Percentiles rank a stretch among this genome's conserved stretches.
Evolutionary conservation across 1,284 basidiomycete species (phyloP).

Genomic region (Rhodotorula sp.): DNA sequence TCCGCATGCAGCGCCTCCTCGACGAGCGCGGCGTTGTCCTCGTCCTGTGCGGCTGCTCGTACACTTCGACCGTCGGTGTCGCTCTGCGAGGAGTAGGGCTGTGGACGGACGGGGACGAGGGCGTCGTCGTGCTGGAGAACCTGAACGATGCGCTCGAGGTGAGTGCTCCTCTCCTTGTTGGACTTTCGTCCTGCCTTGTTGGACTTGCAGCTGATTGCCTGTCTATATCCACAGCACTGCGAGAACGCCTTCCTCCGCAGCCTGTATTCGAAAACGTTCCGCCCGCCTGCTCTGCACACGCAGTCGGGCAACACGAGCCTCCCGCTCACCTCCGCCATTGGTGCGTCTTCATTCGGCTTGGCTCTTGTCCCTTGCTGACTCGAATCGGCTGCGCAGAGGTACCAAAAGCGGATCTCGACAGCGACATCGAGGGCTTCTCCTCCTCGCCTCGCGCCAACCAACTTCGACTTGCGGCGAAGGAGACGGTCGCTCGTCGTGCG

Average conservation of each 20-base stretch:
- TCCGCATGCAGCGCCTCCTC: slow-evolving; percentile 82
- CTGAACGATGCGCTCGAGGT: slow-evolving; percentile 91
- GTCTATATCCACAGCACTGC: slow-evolving; percentile 55
- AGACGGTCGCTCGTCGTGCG: slow-evolving; percentile 44
- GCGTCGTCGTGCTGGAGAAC: slow-evolving; percentile 78
- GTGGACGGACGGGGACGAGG: slow-evolving; percentile 63
- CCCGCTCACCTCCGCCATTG: slow-evolving; percentile 35
- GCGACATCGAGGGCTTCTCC: slow-evolving; percentile 46
- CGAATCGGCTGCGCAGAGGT: slow-evolving; percentile 19
- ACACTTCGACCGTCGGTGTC: slow-evolving; percentile 65
- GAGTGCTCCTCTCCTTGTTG: slow-evolving; percentile 58
- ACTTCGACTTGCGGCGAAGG: slow-evolving; percentile 72
- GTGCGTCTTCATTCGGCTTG: slow-evolving; percentile 3
- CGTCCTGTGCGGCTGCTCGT: slow-evolving; percentile 76
- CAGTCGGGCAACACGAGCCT: background rate
- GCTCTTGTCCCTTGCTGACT: background rate
- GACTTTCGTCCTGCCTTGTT: background rate
- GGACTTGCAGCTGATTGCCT: slow-evolving; percentile 8
- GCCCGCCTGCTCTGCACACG: slow-evolving; percentile 9
- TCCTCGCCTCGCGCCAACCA: slow-evolving; percentile 46
- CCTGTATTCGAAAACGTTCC: slow-evolving; percentile 48
- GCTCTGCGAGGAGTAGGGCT: slow-evolving; percentile 74
- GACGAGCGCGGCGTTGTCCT: slow-evolving; percentile 74
- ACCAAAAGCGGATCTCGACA: slow-evolving; percentile 48
- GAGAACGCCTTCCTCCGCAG: slow-evolving; percentile 52